Evolutionary conservation across 805 yeast species (phyloP).

Genomic region (Pichia scutulata): DNA sequence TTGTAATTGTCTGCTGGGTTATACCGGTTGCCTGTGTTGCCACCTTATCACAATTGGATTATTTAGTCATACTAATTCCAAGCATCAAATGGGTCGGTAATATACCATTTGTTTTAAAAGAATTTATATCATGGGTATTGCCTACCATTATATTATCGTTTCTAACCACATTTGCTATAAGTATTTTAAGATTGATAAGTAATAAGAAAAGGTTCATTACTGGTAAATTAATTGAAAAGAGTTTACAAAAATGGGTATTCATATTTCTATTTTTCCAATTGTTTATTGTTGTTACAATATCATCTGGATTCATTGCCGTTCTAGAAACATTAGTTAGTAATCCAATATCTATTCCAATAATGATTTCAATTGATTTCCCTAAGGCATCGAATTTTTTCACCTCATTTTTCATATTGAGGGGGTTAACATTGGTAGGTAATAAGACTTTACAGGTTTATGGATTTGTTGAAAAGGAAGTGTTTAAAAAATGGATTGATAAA

Average conservation of each 20-base stretch:
- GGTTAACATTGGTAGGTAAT: conserved; percentile 68
- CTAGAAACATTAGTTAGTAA: conserved; percentile 53
- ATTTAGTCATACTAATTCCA: conserved; percentile 55
- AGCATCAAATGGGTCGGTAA: conserved; percentile 45
- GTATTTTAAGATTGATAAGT: conserved; percentile 47
- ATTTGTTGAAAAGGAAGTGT: conserved; percentile 34
- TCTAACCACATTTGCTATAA: conserved; percentile 56
- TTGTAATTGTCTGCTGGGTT: conserved; percentile 57
- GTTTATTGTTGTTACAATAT: conserved; percentile 76
- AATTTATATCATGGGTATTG: conserved; percentile 50
- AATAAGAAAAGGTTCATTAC: conserved; percentile 52
- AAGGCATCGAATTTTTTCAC: conserved; percentile 82
- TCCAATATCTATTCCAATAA: conserved; percentile 64
- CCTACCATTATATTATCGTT: conserved; percentile 62
- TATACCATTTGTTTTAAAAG: conserved; percentile 46
- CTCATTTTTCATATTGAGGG: conserved; percentile 67
- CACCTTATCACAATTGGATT: conserved; percentile 64
- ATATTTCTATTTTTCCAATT: conserved; percentile 74
- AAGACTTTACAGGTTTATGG: conserved; percentile 54
- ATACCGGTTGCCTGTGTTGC: conserved; percentile 80
- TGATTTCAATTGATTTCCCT: conserved; percentile 74
- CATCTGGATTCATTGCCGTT: conserved; percentile 66
- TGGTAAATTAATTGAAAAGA: conserved; percentile 56
- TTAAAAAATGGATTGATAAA: conserved; percentile 32
- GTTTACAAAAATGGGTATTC: conserved; percentile 72